A percentile compares a stretch with the other conserved stretches of the same genome.
Conservation (phyloP, 768 basidiomycete genomes). For the Lactifluus subvellereus region DNA sequence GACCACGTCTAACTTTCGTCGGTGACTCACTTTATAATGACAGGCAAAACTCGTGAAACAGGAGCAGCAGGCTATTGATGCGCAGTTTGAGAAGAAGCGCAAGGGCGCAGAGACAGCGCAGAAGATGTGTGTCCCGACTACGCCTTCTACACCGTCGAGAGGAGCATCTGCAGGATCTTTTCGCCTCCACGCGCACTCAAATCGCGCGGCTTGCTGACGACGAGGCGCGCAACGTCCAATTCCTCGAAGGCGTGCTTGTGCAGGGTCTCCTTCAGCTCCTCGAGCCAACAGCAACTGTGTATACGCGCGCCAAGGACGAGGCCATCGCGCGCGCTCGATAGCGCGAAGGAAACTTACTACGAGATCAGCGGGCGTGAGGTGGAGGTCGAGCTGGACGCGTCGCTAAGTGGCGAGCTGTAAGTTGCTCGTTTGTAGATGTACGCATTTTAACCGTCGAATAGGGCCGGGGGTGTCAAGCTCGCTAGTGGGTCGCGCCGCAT, state of each 20-base stretch:
- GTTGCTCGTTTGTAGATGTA: constrained; percentile 25
- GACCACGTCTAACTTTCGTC: not conserved
- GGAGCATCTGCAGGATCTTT: constrained; percentile 87
- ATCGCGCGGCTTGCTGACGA: constrained; percentile 59
- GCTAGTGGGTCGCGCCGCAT: constrained; percentile 69
- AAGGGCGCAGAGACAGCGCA: constrained; percentile 91
- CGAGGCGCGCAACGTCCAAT: constrained; percentile 66
- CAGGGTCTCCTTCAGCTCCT: constrained; percentile 83
- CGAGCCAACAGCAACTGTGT: constrained; percentile 64
- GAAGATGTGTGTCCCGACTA: constrained; percentile 89
- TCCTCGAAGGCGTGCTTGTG: constrained; percentile 78
- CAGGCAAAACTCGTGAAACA: constrained; percentile 97
- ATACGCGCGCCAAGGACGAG: constrained; percentile 62
- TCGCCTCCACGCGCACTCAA: constrained; percentile 60
- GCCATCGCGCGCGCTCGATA: constrained; percentile 55
- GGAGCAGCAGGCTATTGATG: constrained; percentile 92
- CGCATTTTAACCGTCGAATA: constrained; percentile 28
- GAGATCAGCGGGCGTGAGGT: constrained; percentile 71
- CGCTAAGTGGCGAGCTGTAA: constrained; percentile 63
- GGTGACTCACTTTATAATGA: not conserved
- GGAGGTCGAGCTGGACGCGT: constrained; percentile 52
- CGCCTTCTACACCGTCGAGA: constrained; percentile 86
- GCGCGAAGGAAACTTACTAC: constrained; percentile 61
- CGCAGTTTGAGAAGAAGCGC: constrained; percentile 90
- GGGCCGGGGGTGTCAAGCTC: constrained; percentile 83